Conservation (phyloP, 768 basidiomycete species). For the Calocybe gangraenosa region DNA sequence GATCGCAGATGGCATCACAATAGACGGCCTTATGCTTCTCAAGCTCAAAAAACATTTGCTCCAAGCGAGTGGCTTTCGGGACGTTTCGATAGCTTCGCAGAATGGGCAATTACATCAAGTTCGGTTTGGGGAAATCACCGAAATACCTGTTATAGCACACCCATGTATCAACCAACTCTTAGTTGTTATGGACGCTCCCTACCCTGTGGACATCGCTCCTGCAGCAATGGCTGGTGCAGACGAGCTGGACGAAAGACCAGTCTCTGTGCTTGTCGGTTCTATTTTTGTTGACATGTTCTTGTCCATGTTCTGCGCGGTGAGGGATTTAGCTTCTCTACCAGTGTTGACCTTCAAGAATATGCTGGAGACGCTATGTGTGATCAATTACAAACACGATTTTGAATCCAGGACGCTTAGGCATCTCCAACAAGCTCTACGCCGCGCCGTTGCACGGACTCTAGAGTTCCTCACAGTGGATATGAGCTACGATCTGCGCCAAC, state of each 20-base stretch:
- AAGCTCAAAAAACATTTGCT: constrained; percentile 58
- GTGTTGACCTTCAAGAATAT: constrained; percentile 54
- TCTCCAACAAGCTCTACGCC: constrained; percentile 48
- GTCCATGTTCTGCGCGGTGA: constrained; percentile 42
- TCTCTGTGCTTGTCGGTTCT: constrained; percentile 53
- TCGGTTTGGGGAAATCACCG: constrained; percentile 43
- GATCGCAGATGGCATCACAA: constrained; percentile 57
- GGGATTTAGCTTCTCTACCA: constrained; percentile 45
- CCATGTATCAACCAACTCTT: constrained; percentile 59
- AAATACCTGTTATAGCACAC: constrained; percentile 38
- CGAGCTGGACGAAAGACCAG: constrained; percentile 40
- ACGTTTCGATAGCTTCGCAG: constrained; percentile 38
- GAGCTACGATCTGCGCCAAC: constrained; percentile 64
- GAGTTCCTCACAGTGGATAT: constrained; percentile 49
- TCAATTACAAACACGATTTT: constrained; percentile 74
- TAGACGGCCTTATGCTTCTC: constrained; percentile 49
- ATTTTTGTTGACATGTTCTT: constrained; percentile 60
- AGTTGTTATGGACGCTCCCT: constrained; percentile 55
- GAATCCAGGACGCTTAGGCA: constrained; percentile 48
- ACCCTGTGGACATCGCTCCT: constrained; percentile 42
- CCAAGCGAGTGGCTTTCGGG: constrained; percentile 49
- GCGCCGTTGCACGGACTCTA: constrained; percentile 46
- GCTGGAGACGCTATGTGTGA: constrained; percentile 59
- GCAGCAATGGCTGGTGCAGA: constrained; percentile 34
- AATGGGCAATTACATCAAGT: constrained; percentile 51